Base-by-base conservation (phyloP, 1,284 basidiomycete genomes). In the Austroboletus niveus region DNA sequence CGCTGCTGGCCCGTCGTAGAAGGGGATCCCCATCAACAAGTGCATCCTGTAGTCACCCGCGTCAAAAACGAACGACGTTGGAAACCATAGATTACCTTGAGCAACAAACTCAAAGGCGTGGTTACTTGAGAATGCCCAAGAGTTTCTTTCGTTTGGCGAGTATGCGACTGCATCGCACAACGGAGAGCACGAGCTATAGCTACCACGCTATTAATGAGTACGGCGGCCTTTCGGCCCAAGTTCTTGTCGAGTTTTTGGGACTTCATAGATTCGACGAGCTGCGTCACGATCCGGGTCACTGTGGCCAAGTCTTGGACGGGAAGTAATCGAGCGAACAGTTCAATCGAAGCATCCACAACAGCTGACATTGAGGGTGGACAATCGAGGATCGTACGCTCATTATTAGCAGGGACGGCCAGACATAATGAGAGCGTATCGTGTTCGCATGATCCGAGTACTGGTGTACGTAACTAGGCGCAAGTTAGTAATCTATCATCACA, bases 171-270 rank as follows among this genome's bases (percentile, higher is more conserved):
- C 36, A 82, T 83, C 1, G 82, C 84, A 42, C 76, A 75, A 9
- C 87, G 75, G 24, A 98, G 74, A 2, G 89, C 79, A n/a, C 89
- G 78, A 17, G 91, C 76, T 22, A 98, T 64, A 0, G 92, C 92
- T n/a, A 92, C 79, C 8, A 86, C 79, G 4, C 86, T 81, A 69
- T 99, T 99, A 51, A 93, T 79, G 17, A 87, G 73, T 0, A 96
- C 87, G 0, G 96, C 95, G 20, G 91, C 85, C 64, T 87, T 90
- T n/a, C 96, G 76, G 0, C 93, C 96, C 0, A 85, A 80, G 64
- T 98, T 98, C 68, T 82, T 87, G 53, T 98, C 96, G 29, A 94
- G 77, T 66, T 90, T 94, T 4, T 82, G 75, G 5, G 92, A 94
- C 17, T 81, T 79, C 3, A 82, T 79, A 29, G 81, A 80, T 30